Base-by-base conservation (phyloP, 140 eudicot genomes). In the Bidens hawaiensis region DNA sequence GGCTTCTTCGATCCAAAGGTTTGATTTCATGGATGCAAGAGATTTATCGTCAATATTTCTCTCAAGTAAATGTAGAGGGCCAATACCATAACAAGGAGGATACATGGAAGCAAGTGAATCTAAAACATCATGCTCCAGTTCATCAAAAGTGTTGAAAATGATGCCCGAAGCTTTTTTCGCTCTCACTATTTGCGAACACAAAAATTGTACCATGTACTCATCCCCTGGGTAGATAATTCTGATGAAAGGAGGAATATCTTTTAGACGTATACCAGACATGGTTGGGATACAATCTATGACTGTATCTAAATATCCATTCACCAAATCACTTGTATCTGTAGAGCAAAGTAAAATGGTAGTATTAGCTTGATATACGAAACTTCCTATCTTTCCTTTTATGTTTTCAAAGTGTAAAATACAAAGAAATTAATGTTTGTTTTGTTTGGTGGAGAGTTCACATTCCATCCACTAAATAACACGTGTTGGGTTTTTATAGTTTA, bases 1-100 rank as follows among this genome's bases (percentile, higher is more conserved):
- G 0, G n/a, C 4, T 22, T 82, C 84, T 38, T 78, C 84, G 40
- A 59, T 81, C 87, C 81, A 81, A 10, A 81, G 51, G 15, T 47
- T 77, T 19, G 81, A 81, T 13, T 60, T 70, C 2, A 81, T 54
- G 41, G 78, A 73, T 0, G 36, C 64, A 45, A 76, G 64, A 27
- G 75, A 43, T 16, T 36, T 31, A 36, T 75, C 67, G 19, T 0
- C 57, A 13, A 38, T 8, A 15, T 9, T 11, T 9, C 62, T 27
- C 47, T 61, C 63, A 0, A 49, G 47, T 27, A 71, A 2, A 61
- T 62, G 46, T 8, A 71, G 26, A 2, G 76, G 76, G 12, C 76
- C 69, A 25, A 76, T 28, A 8, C 61, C 71, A 60, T 77, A 77
- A 16, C 77, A 50, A 1, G 41, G 47, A 4, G 78, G 75, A 47